Base-by-base conservation (phyloP, 1,284 basidiomycete species). In the Microbotryum scabiosae region DNA sequence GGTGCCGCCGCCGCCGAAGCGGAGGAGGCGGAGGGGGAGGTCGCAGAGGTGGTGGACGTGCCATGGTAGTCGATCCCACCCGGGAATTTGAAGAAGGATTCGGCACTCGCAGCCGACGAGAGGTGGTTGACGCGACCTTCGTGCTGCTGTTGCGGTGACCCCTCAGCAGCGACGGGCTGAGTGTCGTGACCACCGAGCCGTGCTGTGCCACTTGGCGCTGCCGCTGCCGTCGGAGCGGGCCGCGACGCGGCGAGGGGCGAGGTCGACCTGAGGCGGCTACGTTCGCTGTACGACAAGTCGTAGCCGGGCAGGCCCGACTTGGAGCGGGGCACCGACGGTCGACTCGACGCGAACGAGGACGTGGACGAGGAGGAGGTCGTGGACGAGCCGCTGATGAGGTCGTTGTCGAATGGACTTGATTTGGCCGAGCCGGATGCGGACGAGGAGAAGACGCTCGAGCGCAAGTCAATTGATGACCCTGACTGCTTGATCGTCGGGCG, bases 401-500 rank as follows among this genome's bases (percentile, higher is more conserved):
- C 47, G 47, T 28, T 49, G 47, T 49, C 47, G 23, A 28, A 28
- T 14, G 26, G 47, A 3, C 26, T 23, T 14, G 57, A 47, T 26
- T 57, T 43, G 32, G 52, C 30, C 28, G 56, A 26, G 20, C 49
- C 26, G 46, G 54, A 48, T 12, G 52, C 23, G 10, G 47, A 21
- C n/a, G 59, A 43, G 28, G 58, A 41, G 32, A 62, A 41, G 50
- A 59, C 54, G 47, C 49, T 47, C 61, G 65, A 57, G 48, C 65
- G 67, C 28, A 66, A 51, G 43, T 64, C 65, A 46, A 51, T 44
- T 1, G 64, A 60, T 21, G 66, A 61, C 10, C 54, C 57, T 8
- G 56, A 45, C 25, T 56, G 28, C 7, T 51, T 48, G 50, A 61
- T 46, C 2, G 45, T 21, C 1, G 65, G 56, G 18, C 60, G 65